Conservation (phyloP, 164 flowering plant genomes). For the Kalanchoe fedtschenkoi region DNA sequence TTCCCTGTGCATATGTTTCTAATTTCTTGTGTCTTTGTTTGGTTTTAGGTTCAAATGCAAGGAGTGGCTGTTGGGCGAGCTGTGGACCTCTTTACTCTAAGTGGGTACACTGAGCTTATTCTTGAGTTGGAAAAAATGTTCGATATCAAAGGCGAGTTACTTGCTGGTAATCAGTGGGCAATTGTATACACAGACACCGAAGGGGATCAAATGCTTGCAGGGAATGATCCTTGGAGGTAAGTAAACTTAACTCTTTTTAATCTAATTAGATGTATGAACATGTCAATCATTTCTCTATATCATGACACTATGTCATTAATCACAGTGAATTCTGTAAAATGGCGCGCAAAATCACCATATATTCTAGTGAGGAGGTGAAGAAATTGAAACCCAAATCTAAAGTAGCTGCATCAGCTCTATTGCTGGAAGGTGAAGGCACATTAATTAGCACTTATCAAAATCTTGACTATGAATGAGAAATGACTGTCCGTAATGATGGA, state of each 20-base stretch:
- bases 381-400: constrained; percentile 33
- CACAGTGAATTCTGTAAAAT: constrained; percentile 57
- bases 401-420: constrained; percentile 20
- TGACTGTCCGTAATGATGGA: not conserved
- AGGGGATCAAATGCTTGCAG: constrained; percentile 82
- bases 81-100: constrained; percentile 46
- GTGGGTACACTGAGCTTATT: constrained; percentile 44
- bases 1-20: not conserved
- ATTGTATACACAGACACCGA: constrained; percentile 69
- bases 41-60: constrained; percentile 75
- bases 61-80: constrained; percentile 80
- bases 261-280: not conserved
- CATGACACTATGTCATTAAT: not conserved
- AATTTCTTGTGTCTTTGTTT: not conserved
- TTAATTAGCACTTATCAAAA: constrained; percentile 23
- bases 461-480: not conserved
- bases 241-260: constrained; percentile 10
- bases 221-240: constrained; percentile 87
- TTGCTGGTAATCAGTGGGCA: constrained; percentile 40
- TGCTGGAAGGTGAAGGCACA: constrained; percentile 29
- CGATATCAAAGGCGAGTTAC: constrained; percentile 62
- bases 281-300: not conserved
- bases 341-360: constrained; percentile 45
- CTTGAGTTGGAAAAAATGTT: constrained; percentile 64
- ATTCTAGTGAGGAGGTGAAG: constrained; percentile 42